Base-by-base conservation (phyloP, 78 protist species). In the Trichosphaerium sp. region DNA sequence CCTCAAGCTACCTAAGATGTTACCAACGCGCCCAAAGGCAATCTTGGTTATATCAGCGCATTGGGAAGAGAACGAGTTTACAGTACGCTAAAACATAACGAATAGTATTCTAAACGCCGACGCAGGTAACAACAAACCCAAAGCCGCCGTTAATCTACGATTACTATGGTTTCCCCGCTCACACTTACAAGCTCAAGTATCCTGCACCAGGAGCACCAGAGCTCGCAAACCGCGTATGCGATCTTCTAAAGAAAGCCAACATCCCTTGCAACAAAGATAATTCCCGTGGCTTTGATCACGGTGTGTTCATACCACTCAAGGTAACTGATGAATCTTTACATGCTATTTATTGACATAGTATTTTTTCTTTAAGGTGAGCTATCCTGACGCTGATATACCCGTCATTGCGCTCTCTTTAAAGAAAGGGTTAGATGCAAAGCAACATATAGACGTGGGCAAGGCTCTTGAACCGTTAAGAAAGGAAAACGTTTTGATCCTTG, bases 231-330 rank as follows among this genome's bases (percentile, higher is more conserved):
- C 52, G 31, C 0, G 47, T 29, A 11, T 7, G 7, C 31, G 26
- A 35, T 3, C 35, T 21, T 41, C 59, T 60, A 4, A 6, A 25
- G 11, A 6, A 21, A 1, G 21, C 63, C 40, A 12, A 38, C 12
- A 23, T 25, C 31, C 37, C 6, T 5, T 1, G 37, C 61, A 25
- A 5, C 3, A 59, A 12, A 3, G 74, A 67, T 28, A 25, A 0
- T 8, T 2, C 1, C 37, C 75, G 83, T 18, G 78, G 78, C 34
- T 39, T 0, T 18, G 84, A 78, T 37, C 84, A 78, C 57, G 84
- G 84, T 29, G 77, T 62, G 32, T 78, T 59, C 29, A 61, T 78
- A 12, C 84, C 84, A 0, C 54, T 78, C 11, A 10, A 18, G 41
- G n/a, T n/a, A n/a, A n/a, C n/a, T n/a, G n/a, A n/a, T n/a, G n/a